Conservation (phyloP, 768 basidiomycete genomes). For the Boletus tomentosulus region DNA sequence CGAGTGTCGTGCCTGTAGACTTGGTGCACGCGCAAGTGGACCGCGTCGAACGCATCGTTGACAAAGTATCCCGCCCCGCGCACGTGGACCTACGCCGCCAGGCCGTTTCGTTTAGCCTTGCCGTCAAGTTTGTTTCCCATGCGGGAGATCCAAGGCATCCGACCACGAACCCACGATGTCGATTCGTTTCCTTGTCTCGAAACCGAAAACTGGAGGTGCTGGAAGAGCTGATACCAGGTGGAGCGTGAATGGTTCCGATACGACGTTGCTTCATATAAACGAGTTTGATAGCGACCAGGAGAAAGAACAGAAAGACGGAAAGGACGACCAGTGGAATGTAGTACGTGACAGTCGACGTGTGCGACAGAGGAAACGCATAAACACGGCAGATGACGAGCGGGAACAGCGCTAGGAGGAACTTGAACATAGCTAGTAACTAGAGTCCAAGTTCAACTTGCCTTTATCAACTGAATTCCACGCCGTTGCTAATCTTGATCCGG, state of each 20-base stretch:
- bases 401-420: background rate
- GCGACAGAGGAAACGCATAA: conserved; percentile 12
- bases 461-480: conserved; percentile 18
- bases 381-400: conserved; percentile 1
- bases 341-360: conserved; percentile 2
- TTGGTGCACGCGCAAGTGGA: background rate
- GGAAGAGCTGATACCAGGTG: background rate
- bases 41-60: conserved; percentile 8
- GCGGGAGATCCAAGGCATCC: conserved; percentile 30
- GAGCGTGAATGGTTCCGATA: conserved; percentile 22
- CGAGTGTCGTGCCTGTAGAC: conserved; percentile 9
- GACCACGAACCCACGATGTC: conserved; percentile 17
- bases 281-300: conserved; percentile 23
- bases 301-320: conserved; percentile 13
- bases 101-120: conserved; percentile 8
- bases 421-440: conserved; percentile 2
- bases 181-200: conserved; percentile 5
- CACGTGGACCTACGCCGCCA: conserved; percentile 10
- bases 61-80: conserved; percentile 1
- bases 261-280: conserved; percentile 30
- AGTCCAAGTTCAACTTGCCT: conserved; percentile 4
- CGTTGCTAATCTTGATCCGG: background rate
- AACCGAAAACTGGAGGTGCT: background rate
- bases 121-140: conserved; percentile 27
- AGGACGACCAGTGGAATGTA: conserved; percentile 13